Evolutionary conservation across 257 asterid genomes (phyloP).

Genomic region (Marsdenia floribunda): DNA sequence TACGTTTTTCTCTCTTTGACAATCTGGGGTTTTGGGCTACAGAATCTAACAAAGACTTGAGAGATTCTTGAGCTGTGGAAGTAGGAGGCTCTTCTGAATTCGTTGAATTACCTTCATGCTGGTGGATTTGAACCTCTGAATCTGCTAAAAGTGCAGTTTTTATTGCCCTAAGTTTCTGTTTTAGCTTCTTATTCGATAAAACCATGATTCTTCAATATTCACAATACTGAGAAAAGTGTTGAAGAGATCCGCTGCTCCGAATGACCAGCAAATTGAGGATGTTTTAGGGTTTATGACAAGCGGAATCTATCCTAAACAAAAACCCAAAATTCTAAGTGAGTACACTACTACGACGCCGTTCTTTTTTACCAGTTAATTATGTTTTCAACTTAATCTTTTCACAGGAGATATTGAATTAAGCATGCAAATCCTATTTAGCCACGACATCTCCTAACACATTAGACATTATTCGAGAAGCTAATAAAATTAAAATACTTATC

Average conservation of each 20-base stretch:
- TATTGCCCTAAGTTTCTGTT: constrained; percentile 64
- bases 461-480: too few species aligned
- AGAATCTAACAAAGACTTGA: constrained; percentile 17
- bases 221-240: neutral
- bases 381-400: too few species aligned
- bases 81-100: constrained; percentile 14
- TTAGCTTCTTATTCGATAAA: constrained; percentile 75
- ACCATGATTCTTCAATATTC: constrained; percentile 40
- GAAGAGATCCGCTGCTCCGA: neutral
- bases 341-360: neutral
- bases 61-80: constrained; percentile 20
- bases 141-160: constrained; percentile 47
- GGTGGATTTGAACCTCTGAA: constrained; percentile 31
- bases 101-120: constrained; percentile 12
- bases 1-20: constrained; percentile 59
- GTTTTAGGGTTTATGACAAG: neutral
- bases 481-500: too few species aligned
- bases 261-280: neutral
- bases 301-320: neutral
- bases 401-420: too few species aligned
- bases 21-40: constrained; percentile 25
- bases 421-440: too few species aligned
- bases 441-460: too few species aligned
- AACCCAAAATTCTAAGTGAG: neutral
- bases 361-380: too few species aligned